These are phyloP conservation scores for Lizonia empirigonia DNA, from an alignment of 2,329 filamentous ascomycete species.

Conservation along the genomic window DNA sequence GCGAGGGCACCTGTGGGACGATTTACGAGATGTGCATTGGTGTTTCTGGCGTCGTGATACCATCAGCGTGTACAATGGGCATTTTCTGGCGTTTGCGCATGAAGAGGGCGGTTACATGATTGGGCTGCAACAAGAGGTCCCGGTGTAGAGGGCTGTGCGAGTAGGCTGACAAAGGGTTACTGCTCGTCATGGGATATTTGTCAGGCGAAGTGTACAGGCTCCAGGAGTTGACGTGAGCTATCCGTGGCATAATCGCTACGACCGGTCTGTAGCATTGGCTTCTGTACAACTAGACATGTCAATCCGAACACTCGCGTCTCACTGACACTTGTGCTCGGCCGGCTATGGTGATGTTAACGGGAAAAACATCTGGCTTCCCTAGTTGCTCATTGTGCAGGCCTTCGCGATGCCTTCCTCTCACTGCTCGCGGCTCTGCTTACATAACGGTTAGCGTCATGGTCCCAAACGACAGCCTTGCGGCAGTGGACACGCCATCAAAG, in stretches of 20 bases:
- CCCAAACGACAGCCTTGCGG: conserved; percentile 12
- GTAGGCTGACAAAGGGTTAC: not conserved
- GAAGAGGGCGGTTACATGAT: not conserved
- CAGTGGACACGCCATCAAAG: conserved; percentile 27
- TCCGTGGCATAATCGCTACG: not conserved
- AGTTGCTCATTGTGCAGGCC: not conserved
- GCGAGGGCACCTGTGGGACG: conserved; percentile 8
- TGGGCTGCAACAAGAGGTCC: conserved; percentile 4
- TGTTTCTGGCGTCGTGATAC: conserved; percentile 30
- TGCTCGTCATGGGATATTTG: not conserved
- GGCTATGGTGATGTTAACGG: too few relatives aligned
- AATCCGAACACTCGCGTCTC: too few relatives aligned
- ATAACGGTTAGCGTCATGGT: conserved; percentile 19
- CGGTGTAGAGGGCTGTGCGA: not conserved
- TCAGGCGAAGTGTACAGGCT: not conserved
- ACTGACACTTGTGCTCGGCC: too few relatives aligned
- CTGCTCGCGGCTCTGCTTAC: not conserved
- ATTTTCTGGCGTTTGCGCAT: conserved; percentile 24
- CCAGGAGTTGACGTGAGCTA: not conserved
- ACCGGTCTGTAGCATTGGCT: not conserved
- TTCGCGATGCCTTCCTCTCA: too few relatives aligned
- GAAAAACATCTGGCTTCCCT: not conserved
- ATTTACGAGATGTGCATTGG: conserved; percentile 31
- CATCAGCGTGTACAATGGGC: conserved; percentile 26
- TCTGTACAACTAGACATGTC: not conserved